A percentile compares a stretch with the other conserved stretches of the same genome.
Conservation (phyloP, 2,329 filamentous ascomycete genomes). For the Monilinia fructigena region DNA sequence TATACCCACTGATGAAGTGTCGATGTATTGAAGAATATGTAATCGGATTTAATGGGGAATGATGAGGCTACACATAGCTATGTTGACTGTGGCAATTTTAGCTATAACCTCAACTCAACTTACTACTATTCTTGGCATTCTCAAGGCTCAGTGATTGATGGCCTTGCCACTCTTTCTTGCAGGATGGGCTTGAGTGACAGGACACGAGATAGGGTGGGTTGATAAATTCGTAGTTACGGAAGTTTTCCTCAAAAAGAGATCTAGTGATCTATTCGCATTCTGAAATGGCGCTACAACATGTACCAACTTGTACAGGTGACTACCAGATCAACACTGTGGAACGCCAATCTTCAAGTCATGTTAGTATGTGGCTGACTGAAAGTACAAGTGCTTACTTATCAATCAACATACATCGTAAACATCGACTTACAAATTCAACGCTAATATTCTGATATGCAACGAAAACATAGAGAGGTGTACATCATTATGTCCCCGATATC, state of each 20-base stretch:
- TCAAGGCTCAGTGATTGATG: not conserved
- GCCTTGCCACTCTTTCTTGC: not conserved
- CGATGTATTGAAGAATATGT: not conserved
- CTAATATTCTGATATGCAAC: not conserved
- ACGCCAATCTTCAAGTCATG: not conserved
- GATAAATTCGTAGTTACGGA: not conserved
- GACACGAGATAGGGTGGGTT: too few species aligned
- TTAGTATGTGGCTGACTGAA: not conserved
- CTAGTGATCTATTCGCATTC: not conserved
- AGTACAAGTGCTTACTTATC: not conserved
- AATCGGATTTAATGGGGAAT: conserved; percentile 1
- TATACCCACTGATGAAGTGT: not conserved
- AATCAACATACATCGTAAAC: not conserved
- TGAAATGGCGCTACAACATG: too few species aligned
- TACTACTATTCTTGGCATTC: not conserved
- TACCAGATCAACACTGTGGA: not conserved
- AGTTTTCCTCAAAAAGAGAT: not conserved
- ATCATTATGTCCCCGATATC: not conserved
- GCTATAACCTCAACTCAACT: not conserved
- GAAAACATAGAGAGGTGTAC: not conserved
- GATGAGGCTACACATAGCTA: not conserved
- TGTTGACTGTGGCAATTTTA: not conserved
- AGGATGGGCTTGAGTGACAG: not conserved
- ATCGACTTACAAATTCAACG: not conserved
- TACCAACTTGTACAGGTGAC: not conserved